These are phyloP conservation scores for Scedosporium aurantiacum DNA, from an alignment of 2,329 filamentous ascomycete genomes.

Conservation along the genomic window DNA sequence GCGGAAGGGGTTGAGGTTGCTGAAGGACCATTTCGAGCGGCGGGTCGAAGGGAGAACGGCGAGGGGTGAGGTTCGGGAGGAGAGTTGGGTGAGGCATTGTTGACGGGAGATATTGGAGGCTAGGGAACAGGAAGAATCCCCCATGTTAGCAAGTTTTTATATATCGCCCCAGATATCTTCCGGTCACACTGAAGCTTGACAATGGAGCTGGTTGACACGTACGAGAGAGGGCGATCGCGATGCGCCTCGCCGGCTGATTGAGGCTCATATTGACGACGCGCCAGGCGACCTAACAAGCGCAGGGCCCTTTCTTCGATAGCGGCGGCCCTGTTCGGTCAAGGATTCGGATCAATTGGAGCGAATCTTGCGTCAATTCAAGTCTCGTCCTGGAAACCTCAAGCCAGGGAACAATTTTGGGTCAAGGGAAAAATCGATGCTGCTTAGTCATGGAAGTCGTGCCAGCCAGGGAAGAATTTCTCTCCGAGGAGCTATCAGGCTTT, in stretches of 20 bases:
- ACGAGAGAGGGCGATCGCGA: constrained; percentile 1
- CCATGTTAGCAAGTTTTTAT: neutral
- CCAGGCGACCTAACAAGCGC: neutral
- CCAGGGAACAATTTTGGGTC: neutral
- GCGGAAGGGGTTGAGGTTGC: constrained; percentile 21
- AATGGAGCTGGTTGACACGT: neutral
- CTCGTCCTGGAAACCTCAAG: neutral
- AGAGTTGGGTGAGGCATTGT: neutral
- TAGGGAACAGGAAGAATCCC: neutral
- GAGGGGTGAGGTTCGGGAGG: constrained; percentile 8
- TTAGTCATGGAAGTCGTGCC: neutral
- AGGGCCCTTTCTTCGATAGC: neutral
- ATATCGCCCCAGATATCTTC: neutral
- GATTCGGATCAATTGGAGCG: neutral
- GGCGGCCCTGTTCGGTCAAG: neutral
- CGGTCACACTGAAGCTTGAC: neutral
- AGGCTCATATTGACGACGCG: constrained; percentile 5
- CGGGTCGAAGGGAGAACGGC: constrained; percentile 13
- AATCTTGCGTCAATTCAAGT: neutral
- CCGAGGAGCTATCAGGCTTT: neutral
- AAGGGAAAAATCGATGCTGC: neutral
- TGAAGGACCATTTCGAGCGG: constrained; percentile 33
- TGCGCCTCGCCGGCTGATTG: constrained; percentile 3
- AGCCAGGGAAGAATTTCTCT: neutral
- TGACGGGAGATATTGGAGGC: neutral